Base-by-base conservation (phyloP, 257 asterid genomes). In the Solanum peruvianum region DNA sequence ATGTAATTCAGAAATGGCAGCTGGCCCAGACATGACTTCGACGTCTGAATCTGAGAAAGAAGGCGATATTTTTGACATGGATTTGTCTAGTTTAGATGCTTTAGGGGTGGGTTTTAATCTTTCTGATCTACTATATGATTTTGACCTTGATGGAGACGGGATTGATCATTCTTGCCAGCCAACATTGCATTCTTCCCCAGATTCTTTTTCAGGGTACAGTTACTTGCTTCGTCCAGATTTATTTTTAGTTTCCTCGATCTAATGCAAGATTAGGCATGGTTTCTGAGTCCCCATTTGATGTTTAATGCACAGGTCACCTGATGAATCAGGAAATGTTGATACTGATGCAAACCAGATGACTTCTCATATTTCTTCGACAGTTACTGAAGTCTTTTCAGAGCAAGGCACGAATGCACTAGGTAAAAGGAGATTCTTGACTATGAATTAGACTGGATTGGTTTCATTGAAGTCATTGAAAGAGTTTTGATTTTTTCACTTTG, bases 41-140 rank as follows among this genome's bases (percentile, higher is more conserved):
- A 89, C 94, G 47, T 92, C 98, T 82, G 98, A 92, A 85, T 94
- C 97, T 82, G 96, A 92, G 86, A 88, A 85, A 86, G 98, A 92
- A 49, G 91, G 88, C 18, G 95, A 95, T 81, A 72, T 92, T 83
- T 93, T 94, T 90, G 98, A 92, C 90, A 89, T 95, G 89, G 98
- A 96, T 89, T 92, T 96, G 62, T 82, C 95, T 3, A 90, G 86
- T 91, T 89, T 95, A 42, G 99, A 97, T 87, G 90, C 94, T 85
- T 89, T 95, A 39, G 99, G 97, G 21, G 60, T 33, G 58, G 87
- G 88, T 56, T 83, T 91, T 21, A 91, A 88, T 78, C 86, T 92
- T 23, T 89, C 93, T 73, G 91, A 92, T 31, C 87, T 89, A 49
- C 87, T 92, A 58, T 81, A 69, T 56, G 94, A 92, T 82, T 92